phyloP scores from a whole-genome alignment of 2,329 filamentous ascomycete species.

The Trichoderma hamatum region DNA sequence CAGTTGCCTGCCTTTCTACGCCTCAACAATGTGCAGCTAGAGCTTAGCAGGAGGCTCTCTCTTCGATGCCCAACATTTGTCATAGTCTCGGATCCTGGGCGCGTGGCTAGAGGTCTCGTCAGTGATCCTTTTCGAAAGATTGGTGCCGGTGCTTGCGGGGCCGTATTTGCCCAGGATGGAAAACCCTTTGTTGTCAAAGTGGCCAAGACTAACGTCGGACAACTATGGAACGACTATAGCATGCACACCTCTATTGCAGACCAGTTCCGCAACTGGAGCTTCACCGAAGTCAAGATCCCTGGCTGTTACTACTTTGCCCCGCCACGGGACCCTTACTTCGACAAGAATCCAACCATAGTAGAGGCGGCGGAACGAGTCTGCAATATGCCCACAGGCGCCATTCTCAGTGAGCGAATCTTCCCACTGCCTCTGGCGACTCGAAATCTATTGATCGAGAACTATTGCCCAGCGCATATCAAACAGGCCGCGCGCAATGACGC shows the following conservation, averaged over 20 bases:
- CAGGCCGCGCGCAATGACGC: not conserved
- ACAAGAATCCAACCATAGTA: not conserved
- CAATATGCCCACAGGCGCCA: not conserved
- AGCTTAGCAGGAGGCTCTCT: not conserved
- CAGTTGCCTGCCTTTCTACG: no score
- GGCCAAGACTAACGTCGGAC: not conserved
- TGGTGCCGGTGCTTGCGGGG: not conserved
- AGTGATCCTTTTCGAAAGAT: not conserved
- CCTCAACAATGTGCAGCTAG: not conserved
- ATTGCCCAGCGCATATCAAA: not conserved
- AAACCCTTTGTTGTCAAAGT: not conserved
- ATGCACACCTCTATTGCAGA: not conserved
- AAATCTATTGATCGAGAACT: not conserved
- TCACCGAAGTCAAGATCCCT: not conserved
- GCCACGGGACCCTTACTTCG: not conserved
- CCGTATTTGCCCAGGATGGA: not conserved
- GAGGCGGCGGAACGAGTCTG: not conserved
- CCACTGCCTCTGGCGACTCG: not conserved
- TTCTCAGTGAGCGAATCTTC: not conserved
- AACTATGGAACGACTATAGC: not conserved
- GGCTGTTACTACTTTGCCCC: not conserved
- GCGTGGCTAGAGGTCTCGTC: not conserved
- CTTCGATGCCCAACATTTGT: not conserved
- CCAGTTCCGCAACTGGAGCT: not conserved
- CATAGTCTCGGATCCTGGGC: not conserved